Percentiles rank a stretch among this genome's conserved stretches.
Conservation (phyloP, 176 grass and related monocot species). For the Aechmea fasciata region DNA sequence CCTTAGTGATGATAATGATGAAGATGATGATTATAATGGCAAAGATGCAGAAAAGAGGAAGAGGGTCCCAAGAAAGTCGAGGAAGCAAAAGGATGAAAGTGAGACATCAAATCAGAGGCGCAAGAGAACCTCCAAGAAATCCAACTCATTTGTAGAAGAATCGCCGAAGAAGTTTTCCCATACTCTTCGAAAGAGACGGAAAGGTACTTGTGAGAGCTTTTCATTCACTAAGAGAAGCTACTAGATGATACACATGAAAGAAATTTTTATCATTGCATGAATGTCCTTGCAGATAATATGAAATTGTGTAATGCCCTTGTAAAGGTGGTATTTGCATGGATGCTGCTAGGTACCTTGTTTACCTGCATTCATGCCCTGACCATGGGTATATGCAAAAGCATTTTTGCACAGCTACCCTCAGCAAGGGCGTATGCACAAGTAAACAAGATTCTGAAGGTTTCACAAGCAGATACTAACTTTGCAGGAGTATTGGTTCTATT, state of each 20-base stretch:
- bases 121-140: constrained; percentile 29
- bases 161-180: constrained; percentile 46
- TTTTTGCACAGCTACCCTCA: no score
- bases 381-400: no score
- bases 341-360: no score
- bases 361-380: no score
- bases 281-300: neutral
- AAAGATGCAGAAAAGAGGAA: constrained; percentile 24
- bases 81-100: constrained; percentile 33
- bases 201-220: constrained; percentile 30
- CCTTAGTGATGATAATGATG: constrained; percentile 27
- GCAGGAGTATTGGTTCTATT: no score
- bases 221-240: neutral
- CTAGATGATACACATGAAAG: neutral
- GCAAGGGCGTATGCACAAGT: no score
- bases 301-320: neutral
- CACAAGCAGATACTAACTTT: no score
- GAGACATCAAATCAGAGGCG: constrained; percentile 8
- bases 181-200: constrained; percentile 40
- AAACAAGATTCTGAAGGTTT: no score
- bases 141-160: constrained; percentile 23
- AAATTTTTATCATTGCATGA: neutral
- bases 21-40: constrained; percentile 28
- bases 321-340: no score
- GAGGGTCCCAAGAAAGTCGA: constrained; percentile 31